A percentile compares a stretch with the other conserved stretches of the same genome.
phyloP scores from a whole-genome alignment of 805 yeast species.

The Lipomyces starkeyi region DNA sequence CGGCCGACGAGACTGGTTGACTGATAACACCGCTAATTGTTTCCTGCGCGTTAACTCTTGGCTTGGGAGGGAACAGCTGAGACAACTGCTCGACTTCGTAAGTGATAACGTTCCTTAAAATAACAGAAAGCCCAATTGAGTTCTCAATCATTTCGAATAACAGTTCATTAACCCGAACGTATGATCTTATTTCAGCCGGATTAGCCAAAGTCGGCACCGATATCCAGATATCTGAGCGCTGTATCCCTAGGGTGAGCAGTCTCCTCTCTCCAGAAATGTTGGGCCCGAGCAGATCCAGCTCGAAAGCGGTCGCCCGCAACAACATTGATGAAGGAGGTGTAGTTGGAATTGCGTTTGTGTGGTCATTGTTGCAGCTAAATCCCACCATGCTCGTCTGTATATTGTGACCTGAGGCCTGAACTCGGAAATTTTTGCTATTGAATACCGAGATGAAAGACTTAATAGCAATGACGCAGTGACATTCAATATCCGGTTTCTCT shows the following conservation, averaged over 20 bases:
- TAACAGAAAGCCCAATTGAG: conserved; percentile 21
- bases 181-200: conserved; percentile 18
- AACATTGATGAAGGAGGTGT: conserved; percentile 23
- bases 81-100: conserved; percentile 24
- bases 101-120: conserved; percentile 13
- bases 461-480: conserved; percentile 22
- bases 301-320: conserved; percentile 24
- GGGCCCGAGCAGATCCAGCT: conserved; percentile 26
- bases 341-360: neutral
- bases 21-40: neutral
- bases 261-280: conserved; percentile 17
- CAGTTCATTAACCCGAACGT: conserved; percentile 23
- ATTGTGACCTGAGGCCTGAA: conserved; percentile 27
- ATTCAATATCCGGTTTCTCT: neutral
- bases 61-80: conserved; percentile 13
- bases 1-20: neutral
- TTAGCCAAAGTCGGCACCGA: conserved; percentile 15
- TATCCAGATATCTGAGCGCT: conserved; percentile 20
- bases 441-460: conserved; percentile 15
- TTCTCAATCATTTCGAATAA: conserved; percentile 25
- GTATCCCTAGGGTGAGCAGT: conserved; percentile 17
- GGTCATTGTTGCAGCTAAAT: neutral
- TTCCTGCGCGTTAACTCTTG: neutral
- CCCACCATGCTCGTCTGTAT: conserved; percentile 22
- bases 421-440: conserved; percentile 18